phyloP scores from a whole-genome alignment of 306 rosid species.

The Potentilla sterilis region DNA sequence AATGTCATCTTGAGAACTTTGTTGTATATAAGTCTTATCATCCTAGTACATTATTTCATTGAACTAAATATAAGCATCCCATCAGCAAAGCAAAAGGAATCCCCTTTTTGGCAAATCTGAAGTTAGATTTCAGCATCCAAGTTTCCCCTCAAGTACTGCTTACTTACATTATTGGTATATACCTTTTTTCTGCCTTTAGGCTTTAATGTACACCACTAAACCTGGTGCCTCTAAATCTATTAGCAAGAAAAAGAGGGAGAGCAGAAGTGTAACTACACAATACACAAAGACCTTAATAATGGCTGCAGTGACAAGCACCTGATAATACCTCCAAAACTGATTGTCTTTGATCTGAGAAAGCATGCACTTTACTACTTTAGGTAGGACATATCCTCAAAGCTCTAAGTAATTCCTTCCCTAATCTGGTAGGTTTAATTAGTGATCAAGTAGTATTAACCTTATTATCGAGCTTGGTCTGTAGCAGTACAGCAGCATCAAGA shows the following conservation, averaged over 20 bases:
- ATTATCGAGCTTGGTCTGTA: background rate
- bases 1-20: no score
- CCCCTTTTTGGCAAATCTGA: constrained; percentile 1
- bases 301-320: constrained; percentile 12
- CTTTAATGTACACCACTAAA: constrained; percentile 8
- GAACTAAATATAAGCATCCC: constrained; percentile 1
- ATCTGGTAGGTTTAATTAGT: background rate
- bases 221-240: background rate
- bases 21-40: background rate
- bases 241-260: background rate
- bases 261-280: background rate
- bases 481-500: constrained; percentile 9
- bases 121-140: background rate
- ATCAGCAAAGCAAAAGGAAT: constrained; percentile 4
- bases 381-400: background rate
- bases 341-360: constrained; percentile 1
- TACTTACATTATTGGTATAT: background rate
- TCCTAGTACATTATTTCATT: background rate
- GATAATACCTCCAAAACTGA: background rate
- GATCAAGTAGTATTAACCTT: background rate
- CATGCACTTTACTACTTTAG: background rate
- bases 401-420: background rate
- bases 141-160: background rate
- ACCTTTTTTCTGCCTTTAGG: background rate
- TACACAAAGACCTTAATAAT: constrained; percentile 6